Base-by-base conservation (phyloP, 768 basidiomycete species). In the Aureoboletus auriporus region DNA sequence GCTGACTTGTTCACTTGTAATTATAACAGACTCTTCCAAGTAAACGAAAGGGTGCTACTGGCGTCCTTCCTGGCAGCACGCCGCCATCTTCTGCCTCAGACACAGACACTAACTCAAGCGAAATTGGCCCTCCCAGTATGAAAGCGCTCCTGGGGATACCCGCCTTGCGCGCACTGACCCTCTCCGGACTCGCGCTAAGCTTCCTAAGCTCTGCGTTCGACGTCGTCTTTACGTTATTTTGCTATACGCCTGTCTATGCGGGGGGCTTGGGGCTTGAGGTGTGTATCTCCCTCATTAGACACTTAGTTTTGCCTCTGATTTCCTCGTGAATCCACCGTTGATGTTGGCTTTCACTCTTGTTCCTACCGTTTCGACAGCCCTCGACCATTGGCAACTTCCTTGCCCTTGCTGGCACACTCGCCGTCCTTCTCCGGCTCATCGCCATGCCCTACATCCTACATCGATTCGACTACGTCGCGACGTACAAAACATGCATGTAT, bases 211-310 rank as follows among this genome's bases (percentile, higher is more conserved):
- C 76, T 1, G 73, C 74, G 1, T 86, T 81, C 51, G 80, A 83
- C 43, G 78, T 79, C 5, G 33, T 33, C 33, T 33, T 33, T 33
- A 33, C 33, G 5, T 10, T 33, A 11, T 33, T 33, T 14, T 33
- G 78, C 51, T 84, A 81, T 57, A 76, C 82, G 4, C 70, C 80
- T 9, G 62, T 83, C 17, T 52, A 68, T 20, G 55, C 68, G 0
- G 83, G 83, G 9, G 82, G 83, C 8, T 66, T 84, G 8, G 69
- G 69, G 4, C 78, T 83, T 54, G 67, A 75, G 29, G 83, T 82
- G 10, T 41, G 53, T 17, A 20, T 28, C 6, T 10, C 33, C 20
- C 20, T 23, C 20, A 23, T 23, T 4, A 23, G 20, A 23, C 20
- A 23, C 4, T 23, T 23, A 23, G 20, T 23, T 23, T 23, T 23